Base-by-base conservation (phyloP, 169 alveolate genomes). In the Eimeria zaria region DNA sequence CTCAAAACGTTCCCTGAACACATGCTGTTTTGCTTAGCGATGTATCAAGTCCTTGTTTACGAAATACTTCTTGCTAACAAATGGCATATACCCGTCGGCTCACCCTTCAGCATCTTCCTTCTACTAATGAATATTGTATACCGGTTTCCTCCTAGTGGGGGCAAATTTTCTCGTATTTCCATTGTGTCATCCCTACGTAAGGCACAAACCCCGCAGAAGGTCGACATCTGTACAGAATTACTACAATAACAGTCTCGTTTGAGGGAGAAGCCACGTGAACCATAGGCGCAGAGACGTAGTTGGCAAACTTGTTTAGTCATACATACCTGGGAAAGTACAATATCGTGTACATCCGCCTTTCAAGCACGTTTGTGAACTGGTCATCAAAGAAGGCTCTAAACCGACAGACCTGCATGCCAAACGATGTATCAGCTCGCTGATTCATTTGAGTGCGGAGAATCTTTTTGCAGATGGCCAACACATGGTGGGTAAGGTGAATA, bases 301-400 rank as follows among this genome's bases (percentile, higher is more conserved):
- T 4, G 55, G 36, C 51, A 18, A n/a, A 33, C 33, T 73, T 39
- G 55, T 73, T 69, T 18, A 39, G 12, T 18, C n/a, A 78, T 7
- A 67, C 67, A 53, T 83, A 83, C 91, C 91, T 83, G 76, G 91
- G 91, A 22, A 83, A 83, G 14, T 83, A 83, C 73, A 83, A 39
- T 55, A 83, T 51, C 11, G 91, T 53, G 55, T 53, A 83, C 76
- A 55, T 53, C 30, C 91, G 91, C 53, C 91, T 53, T 30, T 83
- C 91, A 30, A 83, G 22, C 58, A 51, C 46, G 76, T 83, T 83
- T 20, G 91, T 83, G 76, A 55, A 83, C 33, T 55, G 9, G 91
- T 83, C 91, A 55, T 83, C 91, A 30, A 83, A 51, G 74, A 30
- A 53, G 62, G 91, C 91, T 24, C 51, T 48, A 39, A 83, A 83